Conservation (phyloP, 805 yeast species). For the Kluyveromyces nonfermentans region DNA sequence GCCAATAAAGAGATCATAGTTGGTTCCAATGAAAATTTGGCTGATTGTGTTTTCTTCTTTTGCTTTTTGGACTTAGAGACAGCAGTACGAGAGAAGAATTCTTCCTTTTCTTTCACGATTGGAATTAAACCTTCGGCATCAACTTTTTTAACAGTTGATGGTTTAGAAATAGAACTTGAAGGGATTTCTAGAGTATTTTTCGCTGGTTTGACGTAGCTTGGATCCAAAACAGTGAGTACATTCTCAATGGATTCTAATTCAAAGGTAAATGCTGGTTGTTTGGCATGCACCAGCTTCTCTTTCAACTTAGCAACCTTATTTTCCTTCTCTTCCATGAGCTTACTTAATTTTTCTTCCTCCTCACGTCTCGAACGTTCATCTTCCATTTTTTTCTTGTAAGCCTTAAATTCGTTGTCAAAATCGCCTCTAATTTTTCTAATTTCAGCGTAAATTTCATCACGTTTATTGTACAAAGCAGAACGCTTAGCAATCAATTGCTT, state of each 20-base stretch:
- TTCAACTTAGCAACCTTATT: constrained; percentile 54
- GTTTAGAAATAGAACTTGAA: constrained; percentile 20
- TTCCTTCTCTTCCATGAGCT: constrained; percentile 39
- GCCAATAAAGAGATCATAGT: constrained; percentile 68
- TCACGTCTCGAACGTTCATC: constrained; percentile 66
- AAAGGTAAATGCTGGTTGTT: constrained; percentile 72
- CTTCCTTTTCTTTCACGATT: constrained; percentile 31
- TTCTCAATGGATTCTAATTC: constrained; percentile 73
- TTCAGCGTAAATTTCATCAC: constrained; percentile 57
- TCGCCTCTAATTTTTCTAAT: constrained; percentile 64
- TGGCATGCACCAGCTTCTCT: constrained; percentile 58
- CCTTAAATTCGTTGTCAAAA: constrained; percentile 64
- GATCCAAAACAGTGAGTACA: constrained; percentile 68
- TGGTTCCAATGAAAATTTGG: constrained; percentile 66
- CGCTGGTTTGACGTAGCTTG: constrained; percentile 56
- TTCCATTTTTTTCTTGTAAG: constrained; percentile 58
- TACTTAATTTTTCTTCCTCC: constrained; percentile 41
- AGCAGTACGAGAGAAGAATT: constrained; percentile 37
- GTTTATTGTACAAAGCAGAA: constrained; percentile 53
- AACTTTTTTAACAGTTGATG: constrained; percentile 44
- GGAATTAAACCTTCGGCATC: constrained; percentile 50
- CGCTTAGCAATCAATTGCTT: constrained; percentile 55
- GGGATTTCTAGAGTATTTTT: constrained; percentile 25
- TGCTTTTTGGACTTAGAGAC: constrained; percentile 44
- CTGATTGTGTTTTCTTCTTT: constrained; percentile 32